A percentile compares a stretch with the other conserved stretches of the same genome.
These are phyloP conservation scores for Lyophyllum decastes DNA, from an alignment of 768 basidiomycete genomes.

Conservation along the genomic window DNA sequence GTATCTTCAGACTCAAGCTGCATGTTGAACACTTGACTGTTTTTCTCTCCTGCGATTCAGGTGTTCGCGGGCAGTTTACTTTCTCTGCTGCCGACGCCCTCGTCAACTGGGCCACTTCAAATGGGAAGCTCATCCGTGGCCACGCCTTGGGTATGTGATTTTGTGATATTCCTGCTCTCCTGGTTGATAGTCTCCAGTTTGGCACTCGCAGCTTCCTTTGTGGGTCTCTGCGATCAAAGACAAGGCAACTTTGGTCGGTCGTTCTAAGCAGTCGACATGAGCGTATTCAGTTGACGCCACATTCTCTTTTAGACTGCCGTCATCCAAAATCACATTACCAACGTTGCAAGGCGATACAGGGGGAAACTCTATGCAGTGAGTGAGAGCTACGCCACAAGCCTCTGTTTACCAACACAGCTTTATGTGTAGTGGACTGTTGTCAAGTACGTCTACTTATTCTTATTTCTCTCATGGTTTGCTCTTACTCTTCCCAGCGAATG, in stretches of 20 bases:
- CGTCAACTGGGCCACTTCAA: slow-evolving; percentile 41
- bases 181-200: slow-evolving; percentile 18
- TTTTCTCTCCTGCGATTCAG: slow-evolving; percentile 10
- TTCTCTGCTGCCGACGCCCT: slow-evolving; percentile 34
- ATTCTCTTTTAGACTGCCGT: slow-evolving; percentile 36
- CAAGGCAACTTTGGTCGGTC: slow-evolving; percentile 35
- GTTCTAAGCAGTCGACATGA: not conserved
- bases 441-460: slow-evolving; percentile 31
- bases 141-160: slow-evolving; percentile 36
- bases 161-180: not conserved
- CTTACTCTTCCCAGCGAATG: slow-evolving; percentile 39
- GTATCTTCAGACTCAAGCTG: not conserved
- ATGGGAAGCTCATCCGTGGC: slow-evolving; percentile 43
- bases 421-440: slow-evolving; percentile 46
- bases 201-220: slow-evolving; percentile 41
- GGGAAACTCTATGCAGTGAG: slow-evolving; percentile 43
- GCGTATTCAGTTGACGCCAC: not conserved
- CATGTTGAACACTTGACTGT: too few species aligned
- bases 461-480: too few species aligned
- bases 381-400: not conserved
- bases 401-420: too few species aligned
- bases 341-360: slow-evolving; percentile 44
- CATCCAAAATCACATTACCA: slow-evolving; percentile 48
- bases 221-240: slow-evolving; percentile 43
- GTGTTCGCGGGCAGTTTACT: slow-evolving; percentile 29